Base-by-base conservation (phyloP, 768 basidiomycete species). In the Boletus sp. region DNA sequence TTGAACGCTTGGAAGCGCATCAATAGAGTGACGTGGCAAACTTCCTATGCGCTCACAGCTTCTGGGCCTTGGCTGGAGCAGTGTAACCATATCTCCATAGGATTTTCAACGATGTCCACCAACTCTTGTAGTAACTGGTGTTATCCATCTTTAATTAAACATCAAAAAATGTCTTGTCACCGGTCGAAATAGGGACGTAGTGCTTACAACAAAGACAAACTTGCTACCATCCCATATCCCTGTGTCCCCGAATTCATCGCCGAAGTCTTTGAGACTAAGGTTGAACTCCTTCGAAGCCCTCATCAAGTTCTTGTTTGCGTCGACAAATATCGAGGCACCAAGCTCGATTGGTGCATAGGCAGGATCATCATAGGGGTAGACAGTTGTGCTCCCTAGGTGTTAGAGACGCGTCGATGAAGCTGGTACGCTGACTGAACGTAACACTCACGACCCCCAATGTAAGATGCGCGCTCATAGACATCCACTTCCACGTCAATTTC, bases 311-410 rank as follows among this genome's bases (percentile, higher is more conserved):
- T 76, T 85, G 75, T 97, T 94, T 5, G 78, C 81, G 54, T 80
- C 62, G 12, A 95, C 87, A 66, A 95, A 97, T 54, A 95, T 87
- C n/a, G 86, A 88, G 0, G 87, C 95, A 0, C 94, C 95, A 1
- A 95, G 77, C 66, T 97, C 95, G 28, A 92, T 73, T 24, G 86
- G 83, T 28, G 79, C 78, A 17, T 88, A 77, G 45, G 73, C 78
- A 5, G 74, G 68, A 60, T 86, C 80, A 48, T 73, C 73, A 68
- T 93, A 85, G 6, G 93, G 93, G 61, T 88, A 79, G 5, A 94
- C 86, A 8, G 78, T 77, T 11, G 85, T 93, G 69, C 87, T 90
- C 44, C 93, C 92, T 95, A 64, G 18, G 24, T 24, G 14, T 53
- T 51, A 24, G 39, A 40, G 39, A 45, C 47, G 37, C 36, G 56